Conservation (phyloP, 495 filamentous ascomycete species). For the Aspergillus cavernicola region DNA sequence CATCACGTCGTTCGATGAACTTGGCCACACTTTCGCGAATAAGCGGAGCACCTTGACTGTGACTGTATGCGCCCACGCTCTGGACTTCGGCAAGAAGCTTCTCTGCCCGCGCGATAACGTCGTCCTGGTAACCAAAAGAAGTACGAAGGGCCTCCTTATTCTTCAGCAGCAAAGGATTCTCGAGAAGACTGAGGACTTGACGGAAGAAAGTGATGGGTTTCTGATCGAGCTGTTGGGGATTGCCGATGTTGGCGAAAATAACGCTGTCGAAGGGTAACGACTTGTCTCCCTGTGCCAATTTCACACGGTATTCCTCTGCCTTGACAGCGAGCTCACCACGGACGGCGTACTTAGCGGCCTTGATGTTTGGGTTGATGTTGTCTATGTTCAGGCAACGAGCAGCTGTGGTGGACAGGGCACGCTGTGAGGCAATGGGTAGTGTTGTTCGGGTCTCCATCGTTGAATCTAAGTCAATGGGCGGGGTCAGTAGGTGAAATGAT, state of each 20-base stretch:
- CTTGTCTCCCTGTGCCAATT: constrained; percentile 56
- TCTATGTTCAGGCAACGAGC: constrained; percentile 66
- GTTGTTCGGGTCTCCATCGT: constrained; percentile 36
- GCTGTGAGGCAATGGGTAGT: constrained; percentile 25
- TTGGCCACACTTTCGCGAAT: constrained; percentile 86
- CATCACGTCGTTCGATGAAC: constrained; percentile 90
- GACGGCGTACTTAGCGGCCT: constrained; percentile 88
- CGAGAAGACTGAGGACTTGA: constrained; percentile 90
- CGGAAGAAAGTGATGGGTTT: constrained; percentile 99
- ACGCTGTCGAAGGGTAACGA: constrained; percentile 81
- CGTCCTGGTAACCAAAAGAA: constrained; percentile 72
- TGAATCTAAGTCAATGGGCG: constrained; percentile 9
- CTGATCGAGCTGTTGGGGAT: constrained; percentile 97
- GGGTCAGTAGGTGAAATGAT: not conserved
- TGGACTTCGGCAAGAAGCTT: constrained; percentile 75
- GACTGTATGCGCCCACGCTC: constrained; percentile 93
- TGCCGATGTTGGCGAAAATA: constrained; percentile 97
- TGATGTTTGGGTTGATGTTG: constrained; percentile 89
- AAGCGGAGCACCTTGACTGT: constrained; percentile 79
- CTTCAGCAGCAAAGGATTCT: constrained; percentile 81
- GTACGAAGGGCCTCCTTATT: constrained; percentile 65
- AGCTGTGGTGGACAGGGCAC: constrained; percentile 55
- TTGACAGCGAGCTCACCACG: constrained; percentile 90
- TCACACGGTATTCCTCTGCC: constrained; percentile 81
- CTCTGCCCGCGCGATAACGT: constrained; percentile 81